phyloP scores from a whole-genome alignment of 495 filamentous ascomycete genomes.

The Xylaria acuta region DNA sequence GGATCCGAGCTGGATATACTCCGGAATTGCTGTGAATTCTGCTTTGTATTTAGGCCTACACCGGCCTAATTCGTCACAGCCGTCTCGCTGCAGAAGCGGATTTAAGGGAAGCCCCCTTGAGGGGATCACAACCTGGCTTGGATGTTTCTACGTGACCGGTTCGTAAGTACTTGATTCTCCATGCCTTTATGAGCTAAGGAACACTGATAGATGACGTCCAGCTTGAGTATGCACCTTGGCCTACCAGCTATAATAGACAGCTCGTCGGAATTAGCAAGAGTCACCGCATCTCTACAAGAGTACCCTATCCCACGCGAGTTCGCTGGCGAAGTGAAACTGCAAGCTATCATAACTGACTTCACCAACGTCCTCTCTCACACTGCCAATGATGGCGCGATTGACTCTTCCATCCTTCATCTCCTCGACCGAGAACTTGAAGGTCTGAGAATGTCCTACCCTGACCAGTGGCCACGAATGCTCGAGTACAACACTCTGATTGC shows the following conservation, averaged over 20 bases:
- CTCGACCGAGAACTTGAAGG: conserved; percentile 41
- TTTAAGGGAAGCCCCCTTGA: conserved; percentile 29
- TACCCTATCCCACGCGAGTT: conserved; percentile 35
- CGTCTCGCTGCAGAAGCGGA: conserved; percentile 28
- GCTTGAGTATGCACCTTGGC: conserved; percentile 42
- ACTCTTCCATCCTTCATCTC: conserved; percentile 41
- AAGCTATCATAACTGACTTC: conserved; percentile 35
- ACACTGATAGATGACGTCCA: conserved; percentile 10
- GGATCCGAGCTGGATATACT: conserved; percentile 46
- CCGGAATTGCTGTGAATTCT: conserved; percentile 41
- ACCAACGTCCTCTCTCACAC: conserved; percentile 35
- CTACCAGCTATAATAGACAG: conserved; percentile 40
- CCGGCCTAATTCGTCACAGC: conserved; percentile 25
- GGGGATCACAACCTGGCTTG: conserved; percentile 40
- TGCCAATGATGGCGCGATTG: conserved; percentile 37
- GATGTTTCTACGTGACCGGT: conserved; percentile 41
- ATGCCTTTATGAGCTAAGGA: not conserved
- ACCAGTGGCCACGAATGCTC: conserved; percentile 35
- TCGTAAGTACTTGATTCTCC: conserved; percentile 31
- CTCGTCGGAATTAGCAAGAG: conserved; percentile 36
- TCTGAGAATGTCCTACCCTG: conserved; percentile 32
- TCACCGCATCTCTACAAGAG: conserved; percentile 31
- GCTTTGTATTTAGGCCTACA: conserved; percentile 42
- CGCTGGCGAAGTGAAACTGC: conserved; percentile 32
- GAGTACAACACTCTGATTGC: conserved; percentile 33